These are phyloP conservation scores for Boletus rubropictus DNA, from an alignment of 768 basidiomycete species.

Conservation along the genomic window DNA sequence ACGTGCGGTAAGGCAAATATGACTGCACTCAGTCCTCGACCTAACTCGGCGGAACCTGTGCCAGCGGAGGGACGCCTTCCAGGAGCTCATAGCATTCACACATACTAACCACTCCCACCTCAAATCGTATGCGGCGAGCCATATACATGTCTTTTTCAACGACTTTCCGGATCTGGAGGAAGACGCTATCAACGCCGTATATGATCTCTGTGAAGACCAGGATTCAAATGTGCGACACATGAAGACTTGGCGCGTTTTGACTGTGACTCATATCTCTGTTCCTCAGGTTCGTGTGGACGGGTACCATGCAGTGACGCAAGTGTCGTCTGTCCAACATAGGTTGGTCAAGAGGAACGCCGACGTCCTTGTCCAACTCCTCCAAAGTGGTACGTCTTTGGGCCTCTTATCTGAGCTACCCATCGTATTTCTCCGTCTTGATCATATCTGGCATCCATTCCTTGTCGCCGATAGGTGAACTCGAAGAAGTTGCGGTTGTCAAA, in stretches of 20 bases:
- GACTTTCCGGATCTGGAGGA: constrained; percentile 72
- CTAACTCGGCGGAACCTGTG: constrained; percentile 10
- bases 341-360: constrained; percentile 70
- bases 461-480: constrained; percentile 50
- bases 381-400: constrained; percentile 51
- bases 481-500: constrained; percentile 59
- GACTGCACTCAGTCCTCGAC: neutral
- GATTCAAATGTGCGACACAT: constrained; percentile 39
- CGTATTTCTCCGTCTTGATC: constrained; percentile 16
- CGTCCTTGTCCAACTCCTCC: constrained; percentile 68
- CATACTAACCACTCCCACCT: constrained; percentile 42
- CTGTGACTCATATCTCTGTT: constrained; percentile 2
- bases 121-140: constrained; percentile 53
- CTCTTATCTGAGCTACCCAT: neutral
- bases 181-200: constrained; percentile 69
- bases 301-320: constrained; percentile 53
- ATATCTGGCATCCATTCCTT: constrained; percentile 10
- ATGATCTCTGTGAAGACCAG: constrained; percentile 72
- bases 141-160: constrained; percentile 54
- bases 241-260: constrained; percentile 1
- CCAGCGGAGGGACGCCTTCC: constrained; percentile 49
- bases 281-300: constrained; percentile 63
- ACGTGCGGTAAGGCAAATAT: constrained; percentile 31
- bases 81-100: constrained; percentile 48
- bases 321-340: constrained; percentile 44